Conservation (phyloP, 495 filamentous ascomycete species). For the Hyaloscypha bicolor region DNA sequence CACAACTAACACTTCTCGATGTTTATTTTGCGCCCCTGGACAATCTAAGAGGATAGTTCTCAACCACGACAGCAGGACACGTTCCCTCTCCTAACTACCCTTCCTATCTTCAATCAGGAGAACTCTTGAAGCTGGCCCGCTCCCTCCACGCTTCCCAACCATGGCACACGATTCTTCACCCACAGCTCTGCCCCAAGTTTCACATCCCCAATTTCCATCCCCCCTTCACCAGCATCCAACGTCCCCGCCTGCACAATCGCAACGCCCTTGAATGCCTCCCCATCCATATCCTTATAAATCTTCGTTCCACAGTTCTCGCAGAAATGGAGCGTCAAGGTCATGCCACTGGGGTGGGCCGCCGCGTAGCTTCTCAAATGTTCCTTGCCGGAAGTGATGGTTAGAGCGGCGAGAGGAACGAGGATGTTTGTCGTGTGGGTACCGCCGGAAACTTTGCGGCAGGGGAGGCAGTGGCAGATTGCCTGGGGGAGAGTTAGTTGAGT, state of each 20-base stretch:
- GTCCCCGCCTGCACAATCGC: conserved; percentile 44
- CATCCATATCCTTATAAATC: conserved; percentile 28
- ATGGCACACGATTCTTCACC: conserved; percentile 3
- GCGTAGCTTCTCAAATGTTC: neutral
- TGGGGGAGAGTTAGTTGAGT: neutral
- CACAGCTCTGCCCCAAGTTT: conserved; percentile 16
- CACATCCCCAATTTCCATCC: conserved; percentile 4
- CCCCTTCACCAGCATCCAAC: conserved; percentile 5
- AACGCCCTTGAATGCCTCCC: conserved; percentile 45
- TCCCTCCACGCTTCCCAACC: conserved; percentile 9
- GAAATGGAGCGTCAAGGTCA: conserved; percentile 4
- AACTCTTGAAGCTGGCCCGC: conserved; percentile 13
- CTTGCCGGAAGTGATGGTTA: conserved; percentile 3
- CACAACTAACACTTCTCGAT: too few species aligned
- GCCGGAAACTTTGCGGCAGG: conserved; percentile 19
- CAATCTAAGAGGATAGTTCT: too few species aligned
- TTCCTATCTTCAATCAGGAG: conserved; percentile 3
- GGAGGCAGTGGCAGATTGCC: conserved; percentile 20
- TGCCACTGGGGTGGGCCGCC: conserved; percentile 1
- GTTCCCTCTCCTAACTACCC: too few species aligned
- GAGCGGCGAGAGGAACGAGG: neutral
- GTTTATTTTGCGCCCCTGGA: too few species aligned
- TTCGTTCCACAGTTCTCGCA: conserved; percentile 17
- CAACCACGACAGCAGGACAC: too few species aligned
- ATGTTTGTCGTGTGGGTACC: conserved; percentile 3